These are phyloP conservation scores for Diaporthe citrichinensis DNA, from an alignment of 2,329 filamentous ascomycete species.

Conservation along the genomic window DNA sequence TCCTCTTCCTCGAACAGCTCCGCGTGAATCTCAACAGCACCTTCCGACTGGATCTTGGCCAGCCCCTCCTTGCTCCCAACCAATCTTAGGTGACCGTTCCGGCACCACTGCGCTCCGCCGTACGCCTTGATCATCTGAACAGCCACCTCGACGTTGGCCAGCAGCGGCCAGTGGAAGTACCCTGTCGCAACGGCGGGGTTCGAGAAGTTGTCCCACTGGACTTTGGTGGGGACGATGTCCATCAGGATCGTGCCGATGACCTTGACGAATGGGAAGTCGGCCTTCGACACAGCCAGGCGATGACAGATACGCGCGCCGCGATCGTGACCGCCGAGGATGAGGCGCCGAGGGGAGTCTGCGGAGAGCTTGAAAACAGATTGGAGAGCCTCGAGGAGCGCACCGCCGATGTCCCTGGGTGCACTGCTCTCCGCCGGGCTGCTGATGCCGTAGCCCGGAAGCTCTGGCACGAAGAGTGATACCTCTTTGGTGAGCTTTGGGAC, in stretches of 20 bases:
- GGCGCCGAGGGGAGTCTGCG: constrained; percentile 44
- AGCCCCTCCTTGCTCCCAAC: constrained; percentile 45
- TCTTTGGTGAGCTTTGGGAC: constrained; percentile 54
- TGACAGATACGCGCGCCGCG: constrained; percentile 64
- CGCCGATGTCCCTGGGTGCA: constrained; percentile 57
- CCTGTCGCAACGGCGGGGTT: constrained; percentile 52
- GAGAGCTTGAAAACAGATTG: constrained; percentile 48
- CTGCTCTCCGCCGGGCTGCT: constrained; percentile 51
- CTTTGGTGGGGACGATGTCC: constrained; percentile 64
- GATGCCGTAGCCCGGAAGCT: constrained; percentile 62
- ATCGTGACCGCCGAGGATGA: constrained; percentile 65
- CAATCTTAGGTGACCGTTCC: constrained; percentile 51
- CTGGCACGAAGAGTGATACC: constrained; percentile 61
- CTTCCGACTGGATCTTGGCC: constrained; percentile 48
- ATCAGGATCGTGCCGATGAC: constrained; percentile 58
- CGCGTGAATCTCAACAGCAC: constrained; percentile 59
- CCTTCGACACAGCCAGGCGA: constrained; percentile 60
- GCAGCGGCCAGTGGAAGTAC: constrained; percentile 66
- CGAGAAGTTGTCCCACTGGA: constrained; percentile 59
- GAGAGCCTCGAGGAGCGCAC: constrained; percentile 57
- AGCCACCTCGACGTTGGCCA: constrained; percentile 60
- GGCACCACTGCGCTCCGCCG: constrained; percentile 57
- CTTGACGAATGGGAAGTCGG: constrained; percentile 49
- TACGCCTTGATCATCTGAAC: constrained; percentile 58
- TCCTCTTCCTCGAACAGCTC: constrained; percentile 57